These are phyloP conservation scores for Aspergillus awamori DNA, from an alignment of 2,329 filamentous ascomycete species.

Conservation along the genomic window DNA sequence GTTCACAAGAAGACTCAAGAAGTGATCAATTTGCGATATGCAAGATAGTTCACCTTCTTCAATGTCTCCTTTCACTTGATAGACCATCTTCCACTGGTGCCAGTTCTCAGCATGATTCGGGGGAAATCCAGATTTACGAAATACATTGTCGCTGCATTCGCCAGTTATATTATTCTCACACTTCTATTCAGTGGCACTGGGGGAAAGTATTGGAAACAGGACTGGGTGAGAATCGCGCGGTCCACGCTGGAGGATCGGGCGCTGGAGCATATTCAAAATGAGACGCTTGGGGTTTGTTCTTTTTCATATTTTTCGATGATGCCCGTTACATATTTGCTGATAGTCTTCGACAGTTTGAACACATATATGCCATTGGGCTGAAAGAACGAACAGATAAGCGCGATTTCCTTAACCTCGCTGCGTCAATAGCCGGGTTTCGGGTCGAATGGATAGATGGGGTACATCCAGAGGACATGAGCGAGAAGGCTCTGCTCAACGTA, in stretches of 20 bases:
- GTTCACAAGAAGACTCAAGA: neutral
- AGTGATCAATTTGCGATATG: neutral
- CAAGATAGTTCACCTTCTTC: neutral
- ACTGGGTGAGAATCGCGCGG: conserved; percentile 8
- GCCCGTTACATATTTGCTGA: neutral
- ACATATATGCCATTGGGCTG: conserved; percentile 52
- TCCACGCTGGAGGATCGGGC: conserved; percentile 19
- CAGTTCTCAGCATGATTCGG: neutral
- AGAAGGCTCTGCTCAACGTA: conserved; percentile 49
- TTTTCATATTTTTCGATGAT: neutral
- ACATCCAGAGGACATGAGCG: conserved; percentile 41
- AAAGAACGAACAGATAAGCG: conserved; percentile 54
- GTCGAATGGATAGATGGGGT: conserved; percentile 52
- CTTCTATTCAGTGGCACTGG: neutral
- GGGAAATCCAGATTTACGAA: neutral
- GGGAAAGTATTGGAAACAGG: neutral
- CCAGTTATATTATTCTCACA: neutral
- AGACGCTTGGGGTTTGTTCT: conserved; percentile 30
- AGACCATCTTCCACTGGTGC: neutral
- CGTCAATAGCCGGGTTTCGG: conserved; percentile 47
- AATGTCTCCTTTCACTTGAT: neutral
- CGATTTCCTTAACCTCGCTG: conserved; percentile 51
- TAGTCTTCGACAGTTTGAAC: conserved; percentile 42
- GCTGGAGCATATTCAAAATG: conserved; percentile 29
- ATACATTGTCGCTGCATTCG: neutral